A percentile compares a stretch with the other conserved stretches of the same genome.
phyloP scores from a whole-genome alignment of 257 asterid species.

The Craterostigma plantagineum region DNA sequence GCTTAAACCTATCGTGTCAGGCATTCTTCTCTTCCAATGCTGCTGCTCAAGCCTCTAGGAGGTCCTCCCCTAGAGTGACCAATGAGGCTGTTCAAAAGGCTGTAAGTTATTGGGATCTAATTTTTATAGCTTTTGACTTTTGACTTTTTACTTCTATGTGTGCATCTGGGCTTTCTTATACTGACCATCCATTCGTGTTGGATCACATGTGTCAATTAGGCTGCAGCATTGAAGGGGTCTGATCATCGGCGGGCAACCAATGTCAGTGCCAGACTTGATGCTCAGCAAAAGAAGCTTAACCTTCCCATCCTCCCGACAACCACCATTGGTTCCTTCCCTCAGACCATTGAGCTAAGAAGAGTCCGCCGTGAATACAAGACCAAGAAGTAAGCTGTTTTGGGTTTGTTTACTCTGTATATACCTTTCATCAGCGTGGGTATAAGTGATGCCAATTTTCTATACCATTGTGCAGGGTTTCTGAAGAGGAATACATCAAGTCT shows the following conservation, averaged over 20 bases:
- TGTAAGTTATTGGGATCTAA: conserved; percentile 33
- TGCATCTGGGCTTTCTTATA: neutral
- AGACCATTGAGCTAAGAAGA: conserved; percentile 81
- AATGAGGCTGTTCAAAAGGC: conserved; percentile 95
- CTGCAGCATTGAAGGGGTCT: conserved; percentile 81
- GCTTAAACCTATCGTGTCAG: conserved; percentile 16
- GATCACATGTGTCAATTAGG: conserved; percentile 15
- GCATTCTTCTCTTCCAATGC: conserved; percentile 72
- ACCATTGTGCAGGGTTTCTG: conserved; percentile 43
- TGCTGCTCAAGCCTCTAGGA: conserved; percentile 89
- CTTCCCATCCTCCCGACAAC: conserved; percentile 97
- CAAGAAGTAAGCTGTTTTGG: conserved; percentile 42
- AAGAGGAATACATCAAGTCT: conserved; percentile 67
- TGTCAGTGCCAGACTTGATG: conserved; percentile 87
- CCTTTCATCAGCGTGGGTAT: too few species aligned
- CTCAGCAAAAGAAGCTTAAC: conserved; percentile 94
- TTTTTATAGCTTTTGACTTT: conserved; percentile 1
- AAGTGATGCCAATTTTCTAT: too few species aligned
- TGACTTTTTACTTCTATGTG: too few species aligned
- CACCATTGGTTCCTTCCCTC: conserved; percentile 97
- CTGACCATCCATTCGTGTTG: neutral
- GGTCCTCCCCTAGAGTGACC: conserved; percentile 81
- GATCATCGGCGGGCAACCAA: conserved; percentile 97
- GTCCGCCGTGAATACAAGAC: conserved; percentile 98
- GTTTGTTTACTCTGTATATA: neutral